A percentile compares a stretch with the other conserved stretches of the same genome.
Evolutionary conservation across 331 rosid genomes (phyloP).

Genomic region (Phaseolus coccineus): DNA sequence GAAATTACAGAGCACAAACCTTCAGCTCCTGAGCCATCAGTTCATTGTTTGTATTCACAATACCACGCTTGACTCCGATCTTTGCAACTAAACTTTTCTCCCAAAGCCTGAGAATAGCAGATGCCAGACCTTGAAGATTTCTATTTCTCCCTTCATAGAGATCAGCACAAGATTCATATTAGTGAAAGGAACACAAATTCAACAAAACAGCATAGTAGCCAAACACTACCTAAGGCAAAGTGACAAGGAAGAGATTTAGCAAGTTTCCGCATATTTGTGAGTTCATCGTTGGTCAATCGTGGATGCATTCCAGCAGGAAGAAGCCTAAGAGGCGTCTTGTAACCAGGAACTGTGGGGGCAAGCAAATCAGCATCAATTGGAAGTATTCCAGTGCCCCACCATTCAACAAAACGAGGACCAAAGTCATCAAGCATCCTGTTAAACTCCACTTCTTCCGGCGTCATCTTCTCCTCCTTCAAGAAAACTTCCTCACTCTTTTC

Average conservation of each 20-base stretch:
- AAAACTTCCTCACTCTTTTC: conserved; percentile 49
- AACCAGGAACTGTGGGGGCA: conserved; percentile 74
- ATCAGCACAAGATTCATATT: conserved; percentile 38
- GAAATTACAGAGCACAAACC: conserved; percentile 62
- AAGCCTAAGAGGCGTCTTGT: conserved; percentile 89
- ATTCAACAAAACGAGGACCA: conserved; percentile 92
- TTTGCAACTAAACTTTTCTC: conserved; percentile 89
- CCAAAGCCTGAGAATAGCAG: conserved; percentile 88
- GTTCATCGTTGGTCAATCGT: conserved; percentile 77
- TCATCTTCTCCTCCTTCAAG: conserved; percentile 55
- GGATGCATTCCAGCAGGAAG: conserved; percentile 90
- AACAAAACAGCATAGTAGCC: conserved; percentile 23
- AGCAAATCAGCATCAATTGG: conserved; percentile 98
- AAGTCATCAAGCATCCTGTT: conserved; percentile 75
- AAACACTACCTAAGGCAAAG: conserved; percentile 89
- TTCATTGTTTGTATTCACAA: conserved; percentile 95
- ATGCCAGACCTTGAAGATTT: conserved; percentile 94
- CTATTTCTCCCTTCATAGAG: conserved; percentile 85
- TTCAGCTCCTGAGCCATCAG: conserved; percentile 92
- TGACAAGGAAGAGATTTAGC: conserved; percentile 92
- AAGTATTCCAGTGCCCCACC: conserved; percentile 98
- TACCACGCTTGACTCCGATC: conserved; percentile 95
- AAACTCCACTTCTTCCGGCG: conserved; percentile 81
- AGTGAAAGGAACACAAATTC: conserved; percentile 32
- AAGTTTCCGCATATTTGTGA: conserved; percentile 76